phyloP scores from a whole-genome alignment of 2,329 filamentous ascomycete species.

The Apiospora malaysiana region DNA sequence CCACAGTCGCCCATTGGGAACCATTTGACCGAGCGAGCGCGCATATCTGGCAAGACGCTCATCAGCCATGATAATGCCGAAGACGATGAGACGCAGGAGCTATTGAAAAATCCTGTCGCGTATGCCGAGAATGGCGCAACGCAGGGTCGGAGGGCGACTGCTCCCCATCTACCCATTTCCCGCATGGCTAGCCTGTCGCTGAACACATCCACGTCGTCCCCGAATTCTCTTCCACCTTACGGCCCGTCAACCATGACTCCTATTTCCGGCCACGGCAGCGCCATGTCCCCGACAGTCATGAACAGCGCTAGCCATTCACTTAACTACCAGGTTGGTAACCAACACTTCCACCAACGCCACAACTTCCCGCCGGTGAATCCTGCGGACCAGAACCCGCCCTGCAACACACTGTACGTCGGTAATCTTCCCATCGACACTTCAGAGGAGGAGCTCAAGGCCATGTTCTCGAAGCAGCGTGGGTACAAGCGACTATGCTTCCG shows the following conservation, averaged over 20 bases:
- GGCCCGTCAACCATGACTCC: slow-evolving; percentile 43
- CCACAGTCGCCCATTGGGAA: slow-evolving; percentile 76
- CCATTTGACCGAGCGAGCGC: slow-evolving; percentile 65
- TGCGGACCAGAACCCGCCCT: slow-evolving; percentile 94
- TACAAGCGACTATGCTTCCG: slow-evolving; percentile 96
- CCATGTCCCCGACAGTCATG: slow-evolving; percentile 64
- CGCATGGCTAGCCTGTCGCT: slow-evolving; percentile 75
- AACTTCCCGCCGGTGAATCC: slow-evolving; percentile 89
- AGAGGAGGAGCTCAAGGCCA: slow-evolving; percentile 91
- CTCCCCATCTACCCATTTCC: slow-evolving; percentile 71
- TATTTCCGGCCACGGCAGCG: slow-evolving; percentile 47
- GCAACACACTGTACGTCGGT: slow-evolving; percentile 98
- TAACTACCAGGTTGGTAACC: slow-evolving; percentile 60
- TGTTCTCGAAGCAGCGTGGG: slow-evolving; percentile 91
- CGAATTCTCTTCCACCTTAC: slow-evolving; percentile 59
- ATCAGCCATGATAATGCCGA: slow-evolving; percentile 73
- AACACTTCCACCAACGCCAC: slow-evolving; percentile 62
- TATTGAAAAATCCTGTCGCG: slow-evolving; percentile 74
- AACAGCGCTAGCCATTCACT: slow-evolving; percentile 50
- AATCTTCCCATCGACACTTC: slow-evolving; percentile 92
- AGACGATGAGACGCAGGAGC: slow-evolving; percentile 73
- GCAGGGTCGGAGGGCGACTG: slow-evolving; percentile 70
- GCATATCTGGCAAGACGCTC: slow-evolving; percentile 71
- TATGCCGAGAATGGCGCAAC: slow-evolving; percentile 73
- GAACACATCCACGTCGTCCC: slow-evolving; percentile 68